Evolutionary conservation across 768 basidiomycete species (phyloP), one percentile per base, ranked within the genome.

Genomic region (Nevesoporus exiguus): DNA sequence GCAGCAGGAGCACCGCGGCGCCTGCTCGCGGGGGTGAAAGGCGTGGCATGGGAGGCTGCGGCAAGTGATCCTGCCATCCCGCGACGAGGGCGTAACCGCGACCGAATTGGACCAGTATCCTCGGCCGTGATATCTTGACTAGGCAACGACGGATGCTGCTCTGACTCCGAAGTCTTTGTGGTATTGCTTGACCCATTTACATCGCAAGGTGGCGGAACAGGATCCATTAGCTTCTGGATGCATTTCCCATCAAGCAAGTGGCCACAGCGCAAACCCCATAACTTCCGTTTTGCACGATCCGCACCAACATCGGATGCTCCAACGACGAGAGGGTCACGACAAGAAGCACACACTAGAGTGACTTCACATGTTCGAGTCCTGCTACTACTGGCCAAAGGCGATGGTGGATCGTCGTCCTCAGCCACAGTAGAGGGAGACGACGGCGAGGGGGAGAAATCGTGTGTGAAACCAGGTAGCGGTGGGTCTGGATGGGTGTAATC

Each of bases 231-330:
- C 58, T 77, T 74, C 55, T 77, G 77, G 2, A 86, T 69, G 59
- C 89, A 92, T 66, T 85, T 88, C 46, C 87, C 90, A 58, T 91
- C 89, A 0, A 91, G 76, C 61, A 92, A 68, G 64, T 92, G 90
- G 0, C 89, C 89, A 49, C 89, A 92, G 37, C 86, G 74, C 55
- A 92, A 69, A 2, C 79, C 82, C 89, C 88, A 91, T 8, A 91
- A 70, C 40, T 80, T 77, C 49, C 76, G 72, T 34, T 69, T 69
- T 37, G 71, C 71, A 37, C 71, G 74, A 33, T 81, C 82, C 42
- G 75, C 70, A 15, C 73, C 70, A n/a, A 82, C 72, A 13, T 76
- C 78, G 2, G 74, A 73, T 44, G 78, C 75, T 33, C 77, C 73
- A 27, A 86, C 73, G 10, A 86, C 67, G 5, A 91, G 76, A 0